phyloP scores from a whole-genome alignment of 73 alveolate species.

The Paramecium sonneborni region DNA sequence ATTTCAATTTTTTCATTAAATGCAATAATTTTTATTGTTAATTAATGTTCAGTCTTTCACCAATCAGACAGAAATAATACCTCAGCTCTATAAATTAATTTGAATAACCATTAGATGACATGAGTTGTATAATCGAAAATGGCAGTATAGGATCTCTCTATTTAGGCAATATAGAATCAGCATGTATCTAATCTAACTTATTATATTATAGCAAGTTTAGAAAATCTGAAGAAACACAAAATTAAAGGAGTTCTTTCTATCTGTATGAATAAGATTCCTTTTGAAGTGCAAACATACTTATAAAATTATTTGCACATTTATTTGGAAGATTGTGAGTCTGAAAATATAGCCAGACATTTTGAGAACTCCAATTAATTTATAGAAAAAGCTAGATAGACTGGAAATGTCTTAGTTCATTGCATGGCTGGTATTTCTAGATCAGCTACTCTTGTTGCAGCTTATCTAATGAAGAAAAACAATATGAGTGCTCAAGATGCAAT shows the following conservation, averaged over 20 bases:
- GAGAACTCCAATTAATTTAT: background rate
- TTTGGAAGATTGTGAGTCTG: conserved; percentile 40
- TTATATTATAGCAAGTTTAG: background rate
- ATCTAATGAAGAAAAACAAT: conserved; percentile 72
- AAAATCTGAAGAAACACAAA: background rate
- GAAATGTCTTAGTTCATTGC: conserved; percentile 79
- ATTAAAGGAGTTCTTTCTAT: conserved; percentile 34
- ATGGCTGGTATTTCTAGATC: conserved; percentile 80
- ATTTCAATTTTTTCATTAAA: background rate
- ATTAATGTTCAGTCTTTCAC: background rate
- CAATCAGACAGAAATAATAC: background rate
- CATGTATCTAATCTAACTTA: background rate
- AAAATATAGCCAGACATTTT: conserved; percentile 33
- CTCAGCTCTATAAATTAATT: background rate
- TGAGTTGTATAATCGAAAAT: conserved; percentile 21
- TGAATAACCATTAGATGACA: conserved; percentile 18
- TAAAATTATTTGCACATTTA: conserved; percentile 4
- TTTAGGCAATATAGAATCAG: conserved; percentile 16
- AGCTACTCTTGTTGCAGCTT: conserved; percentile 75
- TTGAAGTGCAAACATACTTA: background rate
- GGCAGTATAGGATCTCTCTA: conserved; percentile 5
- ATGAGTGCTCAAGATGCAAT: conserved; percentile 70
- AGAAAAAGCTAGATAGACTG: background rate
- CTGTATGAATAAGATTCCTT: conserved; percentile 39
- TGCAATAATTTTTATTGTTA: conserved; percentile 32